These are phyloP conservation scores for Cenchrus fungigraminus DNA, from an alignment of 176 grass and related monocot species.

Conservation along the genomic window DNA sequence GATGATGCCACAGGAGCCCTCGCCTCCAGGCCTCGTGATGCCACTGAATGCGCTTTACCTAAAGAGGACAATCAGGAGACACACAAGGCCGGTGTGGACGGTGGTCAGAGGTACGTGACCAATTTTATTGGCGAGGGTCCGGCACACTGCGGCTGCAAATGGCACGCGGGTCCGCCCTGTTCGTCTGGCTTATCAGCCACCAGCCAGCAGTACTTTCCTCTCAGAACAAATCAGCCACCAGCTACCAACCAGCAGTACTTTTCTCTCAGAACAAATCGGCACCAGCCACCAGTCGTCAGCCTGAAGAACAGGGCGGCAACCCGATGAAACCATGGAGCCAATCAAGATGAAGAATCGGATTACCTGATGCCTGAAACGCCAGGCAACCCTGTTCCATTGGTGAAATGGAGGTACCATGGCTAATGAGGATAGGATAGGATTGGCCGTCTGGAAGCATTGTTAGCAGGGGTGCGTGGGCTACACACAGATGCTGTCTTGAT, in stretches of 20 bases:
- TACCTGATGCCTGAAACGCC: not conserved
- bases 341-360: not conserved
- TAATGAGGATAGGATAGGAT: not conserved
- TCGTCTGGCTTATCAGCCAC: too few species aligned
- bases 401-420: not conserved
- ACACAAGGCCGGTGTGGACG: not conserved
- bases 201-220: too few species aligned
- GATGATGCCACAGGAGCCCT: not conserved
- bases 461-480: not conserved
- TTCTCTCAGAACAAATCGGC: too few species aligned
- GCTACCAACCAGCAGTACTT: too few species aligned
- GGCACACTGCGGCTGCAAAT: not conserved
- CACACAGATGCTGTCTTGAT: not conserved
- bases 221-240: too few species aligned
- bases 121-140: constrained; percentile 15
- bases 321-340: not conserved
- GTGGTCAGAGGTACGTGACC: constrained; percentile 16
- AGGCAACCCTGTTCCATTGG: not conserved
- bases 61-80: not conserved
- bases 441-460: not conserved
- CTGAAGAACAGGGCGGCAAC: too few species aligned
- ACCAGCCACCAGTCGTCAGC: too few species aligned
- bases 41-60: constrained; percentile 12
- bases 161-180: too few species aligned
- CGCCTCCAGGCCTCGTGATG: constrained; percentile 21